Percentiles rank a stretch among this genome's conserved stretches.
Evolutionary conservation across 495 filamentous ascomycete species (phyloP).

Genomic region (Jackrogersella multiformis): DNA sequence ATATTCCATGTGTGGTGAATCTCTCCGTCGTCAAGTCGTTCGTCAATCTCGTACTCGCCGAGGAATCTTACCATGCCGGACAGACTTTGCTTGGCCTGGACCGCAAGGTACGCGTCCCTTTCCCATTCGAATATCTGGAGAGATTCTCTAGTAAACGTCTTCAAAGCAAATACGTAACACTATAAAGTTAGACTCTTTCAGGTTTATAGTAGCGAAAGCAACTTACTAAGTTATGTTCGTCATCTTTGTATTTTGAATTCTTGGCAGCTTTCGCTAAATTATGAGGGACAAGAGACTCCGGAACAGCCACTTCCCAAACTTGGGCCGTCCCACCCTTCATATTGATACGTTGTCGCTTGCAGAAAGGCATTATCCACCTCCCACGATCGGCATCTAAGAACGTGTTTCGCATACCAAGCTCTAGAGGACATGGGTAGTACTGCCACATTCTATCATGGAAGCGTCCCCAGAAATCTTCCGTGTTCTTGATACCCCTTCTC

Average conservation of each 20-base stretch:
- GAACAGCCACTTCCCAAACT: constrained; percentile 47
- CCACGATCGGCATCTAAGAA: constrained; percentile 23
- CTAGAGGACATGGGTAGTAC: constrained; percentile 24
- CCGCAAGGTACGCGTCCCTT: constrained; percentile 44
- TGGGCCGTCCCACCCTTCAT: constrained; percentile 47
- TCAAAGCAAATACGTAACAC: constrained; percentile 52
- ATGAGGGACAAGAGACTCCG: constrained; percentile 44
- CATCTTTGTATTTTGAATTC: constrained; percentile 25
- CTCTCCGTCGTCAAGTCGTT: constrained; percentile 22
- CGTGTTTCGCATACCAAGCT: constrained; percentile 3
- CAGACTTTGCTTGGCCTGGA: constrained; percentile 7
- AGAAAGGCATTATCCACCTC: constrained; percentile 46
- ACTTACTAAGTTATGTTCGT: constrained; percentile 15
- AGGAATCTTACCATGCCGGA: constrained; percentile 47
- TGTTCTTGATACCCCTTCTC: neutral
- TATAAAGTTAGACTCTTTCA: constrained; percentile 18
- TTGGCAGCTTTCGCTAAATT: constrained; percentile 1
- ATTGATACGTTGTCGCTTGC: constrained; percentile 37
- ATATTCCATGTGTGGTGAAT: constrained; percentile 41
- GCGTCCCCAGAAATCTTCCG: constrained; percentile 31
- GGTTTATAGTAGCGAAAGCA: neutral
- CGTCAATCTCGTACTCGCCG: constrained; percentile 28
- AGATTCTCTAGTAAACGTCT: constrained; percentile 40
- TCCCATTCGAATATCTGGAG: constrained; percentile 44
- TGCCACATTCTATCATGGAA: constrained; percentile 44